Conservation (phyloP, 2,329 filamentous ascomycete species). For the Tolypocladium nubicola region DNA sequence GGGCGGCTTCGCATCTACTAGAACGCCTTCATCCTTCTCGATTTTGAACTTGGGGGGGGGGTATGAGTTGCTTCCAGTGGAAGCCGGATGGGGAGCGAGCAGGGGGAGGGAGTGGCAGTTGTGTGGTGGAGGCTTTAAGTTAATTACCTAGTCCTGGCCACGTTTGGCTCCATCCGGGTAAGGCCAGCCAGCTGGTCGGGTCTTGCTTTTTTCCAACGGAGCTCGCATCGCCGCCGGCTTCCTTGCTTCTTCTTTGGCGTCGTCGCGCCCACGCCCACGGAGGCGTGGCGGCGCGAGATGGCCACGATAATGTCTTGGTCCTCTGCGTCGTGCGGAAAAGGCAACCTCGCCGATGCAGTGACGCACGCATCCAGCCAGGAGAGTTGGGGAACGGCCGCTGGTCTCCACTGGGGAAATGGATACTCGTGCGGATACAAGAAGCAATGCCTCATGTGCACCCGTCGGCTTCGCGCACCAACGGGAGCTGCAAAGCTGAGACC, state of each 20-base stretch:
- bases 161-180: slow-evolving; percentile 2
- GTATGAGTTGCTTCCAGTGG: neutral
- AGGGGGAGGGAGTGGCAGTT: neutral
- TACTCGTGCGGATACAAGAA: neutral
- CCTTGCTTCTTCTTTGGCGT: neutral
- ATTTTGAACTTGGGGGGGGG: neutral
- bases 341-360: neutral
- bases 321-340: neutral
- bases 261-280: neutral
- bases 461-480: neutral
- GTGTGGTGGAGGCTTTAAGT: neutral
- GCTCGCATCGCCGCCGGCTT: neutral
- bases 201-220: slow-evolving; percentile 3
- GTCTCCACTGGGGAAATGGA: neutral
- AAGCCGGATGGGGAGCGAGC: neutral
- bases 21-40: neutral
- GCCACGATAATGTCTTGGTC: neutral
- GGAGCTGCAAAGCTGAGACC: neutral
- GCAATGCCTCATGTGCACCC: no score
- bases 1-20: neutral
- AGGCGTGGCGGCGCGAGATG: neutral
- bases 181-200: slow-evolving; percentile 6
- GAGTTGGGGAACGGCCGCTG: neutral
- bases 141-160: neutral
- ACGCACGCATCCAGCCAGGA: neutral